A percentile compares a stretch with the other conserved stretches of the same genome.
Evolutionary conservation across 768 basidiomycete genomes (phyloP).

Genomic region (Holtermannia corniformis): DNA sequence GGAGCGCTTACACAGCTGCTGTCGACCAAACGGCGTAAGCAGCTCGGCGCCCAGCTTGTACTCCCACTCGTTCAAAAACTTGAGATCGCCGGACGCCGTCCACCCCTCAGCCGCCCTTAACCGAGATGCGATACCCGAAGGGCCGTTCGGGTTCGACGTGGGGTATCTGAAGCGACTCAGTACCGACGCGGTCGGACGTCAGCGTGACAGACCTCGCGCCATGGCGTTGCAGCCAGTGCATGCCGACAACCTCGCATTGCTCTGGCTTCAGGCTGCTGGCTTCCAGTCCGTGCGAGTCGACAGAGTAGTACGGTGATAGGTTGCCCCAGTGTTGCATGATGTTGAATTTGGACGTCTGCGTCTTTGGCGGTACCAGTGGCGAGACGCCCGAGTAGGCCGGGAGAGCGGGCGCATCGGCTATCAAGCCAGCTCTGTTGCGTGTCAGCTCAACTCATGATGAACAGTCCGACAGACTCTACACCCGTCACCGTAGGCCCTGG

Average conservation of each 20-base stretch:
- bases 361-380: constrained; percentile 26
- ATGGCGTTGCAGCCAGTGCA: constrained; percentile 40
- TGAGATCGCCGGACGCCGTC: constrained; percentile 52
- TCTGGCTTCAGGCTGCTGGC: constrained; percentile 27
- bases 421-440: constrained; percentile 23
- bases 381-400: constrained; percentile 28
- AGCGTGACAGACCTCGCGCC: constrained; percentile 26
- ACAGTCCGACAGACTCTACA: constrained; percentile 26
- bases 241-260: constrained; percentile 24
- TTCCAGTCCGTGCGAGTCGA: constrained; percentile 36
- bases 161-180: constrained; percentile 22
- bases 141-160: constrained; percentile 24
- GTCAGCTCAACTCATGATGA: background rate
- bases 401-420: constrained; percentile 28
- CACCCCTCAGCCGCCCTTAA: constrained; percentile 18
- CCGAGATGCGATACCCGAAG: constrained; percentile 15
- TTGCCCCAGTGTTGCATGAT: constrained; percentile 40
- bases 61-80: constrained; percentile 74
- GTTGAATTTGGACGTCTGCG: constrained; percentile 20
- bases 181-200: background rate
- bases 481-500: constrained; percentile 40
- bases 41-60: constrained; percentile 81
- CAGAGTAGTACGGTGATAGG: constrained; percentile 37
- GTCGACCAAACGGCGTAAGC: constrained; percentile 80
- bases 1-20: constrained; percentile 54